Evolutionary conservation across 441 rosid species (phyloP), one percentile per base, ranked within the genome.

Genomic region (Populus tomentosa): DNA sequence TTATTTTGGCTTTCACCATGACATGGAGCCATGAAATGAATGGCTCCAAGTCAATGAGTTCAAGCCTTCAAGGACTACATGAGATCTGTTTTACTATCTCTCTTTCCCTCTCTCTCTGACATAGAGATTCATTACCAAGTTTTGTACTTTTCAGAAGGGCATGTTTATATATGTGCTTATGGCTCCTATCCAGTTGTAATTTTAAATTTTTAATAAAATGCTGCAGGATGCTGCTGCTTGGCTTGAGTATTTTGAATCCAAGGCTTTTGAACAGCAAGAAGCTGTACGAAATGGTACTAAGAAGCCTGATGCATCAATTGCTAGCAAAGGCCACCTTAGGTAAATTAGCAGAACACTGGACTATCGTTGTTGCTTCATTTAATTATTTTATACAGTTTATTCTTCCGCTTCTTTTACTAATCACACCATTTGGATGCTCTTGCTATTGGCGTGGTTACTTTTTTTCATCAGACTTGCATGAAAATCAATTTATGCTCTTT

Each of bases 321-420:
- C 95, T 72, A 89, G 93, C 84, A 91, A 89, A 86, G 95, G 93
- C 71, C 95, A 91, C 72, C 88, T 88, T 66, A 89, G 93, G 92
- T 91, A 87, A 84, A 79, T 80, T 86, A 82, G 78, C 66, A 50
- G 77, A 63, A 33, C 62, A 73, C 66, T 64, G 28, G 66, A 67
- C 64, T 61, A 10, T 63, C 11, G 9, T 67, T 14, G 18, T 62
- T 62, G 28, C 28, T 10, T 13, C 65, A 10, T 62, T 62, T 62
- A 23, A 23, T 62, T 21, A 23, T 63, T 73, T 63, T 21, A 42
- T 30, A 16, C 56, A 10, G 23, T 70, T 75, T 32, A 10, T 8
- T 71, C 7, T 62, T 79, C 18, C 7, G 7, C 62, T 72, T 71
- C 30, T 23, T 28, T 67, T 42, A n/a, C 72, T 36, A 77, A 70